Evolutionary conservation across 2,329 filamentous ascomycete species (phyloP), one percentile per base, ranked within the genome.

Genomic region (Rhinocladiella similis): DNA sequence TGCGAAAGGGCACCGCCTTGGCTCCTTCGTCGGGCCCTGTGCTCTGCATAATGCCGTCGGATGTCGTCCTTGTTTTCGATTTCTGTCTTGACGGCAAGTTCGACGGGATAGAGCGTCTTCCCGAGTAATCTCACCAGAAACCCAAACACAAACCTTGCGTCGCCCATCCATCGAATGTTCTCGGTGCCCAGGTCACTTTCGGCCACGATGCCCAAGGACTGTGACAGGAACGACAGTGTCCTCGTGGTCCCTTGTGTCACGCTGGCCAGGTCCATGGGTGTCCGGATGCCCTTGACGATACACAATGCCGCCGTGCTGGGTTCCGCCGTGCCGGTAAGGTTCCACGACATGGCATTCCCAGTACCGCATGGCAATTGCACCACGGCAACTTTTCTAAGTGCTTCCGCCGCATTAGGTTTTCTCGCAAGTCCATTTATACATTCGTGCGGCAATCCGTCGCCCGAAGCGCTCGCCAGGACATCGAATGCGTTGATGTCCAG

Each of bases 271-370:
- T 99, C 94, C 51, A 99, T 72, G 0, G 90, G 86, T 10, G 87
- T 94, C n/a, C 86, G 82, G 13, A 93, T 75, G 10, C 91, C 93
- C 72, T 99, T 99, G 67, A 97, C 83, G 46, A 97, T 86, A 20
- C 85, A 87, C 59, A 97, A 76, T 1, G 93, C 90, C 0, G 92
- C 91, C 45, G 90, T 72, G 57, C 85, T 89, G 7, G 89, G 82
- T 61, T 83, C 85, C 61, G 87, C 82, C 0, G 91, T 92, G 4
- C 93, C 94, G 63, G 90, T 91, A 46, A 95, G 75, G 71, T 97
- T 97, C 76, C 88, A 87, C 61, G 90, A 89, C 85, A 97, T 89
- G 19, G 90, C 94, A 71, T 99, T 99, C 5, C 94, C 94, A 48
- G 90, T 94, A 13, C 94, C 94, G 68, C 92, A 96, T 1, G 94